Base-by-base conservation (phyloP, 805 yeast species). In the Ogataea parapolymorpha region DNA sequence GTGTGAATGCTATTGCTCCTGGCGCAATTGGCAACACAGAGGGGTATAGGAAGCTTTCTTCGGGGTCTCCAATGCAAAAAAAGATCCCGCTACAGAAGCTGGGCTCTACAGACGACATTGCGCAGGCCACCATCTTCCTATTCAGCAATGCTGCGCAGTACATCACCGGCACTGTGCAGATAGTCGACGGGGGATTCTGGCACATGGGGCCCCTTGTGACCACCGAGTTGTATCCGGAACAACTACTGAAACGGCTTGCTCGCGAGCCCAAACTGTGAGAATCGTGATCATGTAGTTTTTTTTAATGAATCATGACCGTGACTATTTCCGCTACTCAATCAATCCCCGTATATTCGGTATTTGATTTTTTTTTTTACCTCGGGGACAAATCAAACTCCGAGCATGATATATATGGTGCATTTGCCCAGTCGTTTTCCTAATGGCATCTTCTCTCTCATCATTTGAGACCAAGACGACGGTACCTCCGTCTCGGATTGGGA, bases 151-250 rank as follows among this genome's bases (percentile, higher is more conserved):
- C 96, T 4, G 88, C 90, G 6, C 52, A 68, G 4, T 90, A 80
- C 60, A 72, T 90, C 23, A 80, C 84, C 11, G 97, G 97, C 12
- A 77, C 88, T 4, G 68, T 81, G 12, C 72, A 78, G 27, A 83
- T 87, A 13, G 96, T 91, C 5, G 98, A 90, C 65, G 97, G 97
- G 38, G 98, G 82, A 2, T 71, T 77, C 43, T 89, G 97, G 96
- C 95, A 87, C 58, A 68, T 79, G 59, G 88, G 90, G 11, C 59
- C 62, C 26, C 54, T 65, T 48, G 59, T 61, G 35, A 56, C 58
- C 11, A 36, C 38, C 2, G 50, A 56, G 6, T 22, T 48, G 26
- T 77, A 76, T 48, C 83, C 84, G 6, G 67, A 70, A 2, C 46
- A 42, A 7, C 45, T 78, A 42, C 44, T 52, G 11, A 36, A 63